Evolutionary conservation across 495 filamentous ascomycete species (phyloP), one percentile per base, ranked within the genome.

Genomic region (Penicillium manginii): DNA sequence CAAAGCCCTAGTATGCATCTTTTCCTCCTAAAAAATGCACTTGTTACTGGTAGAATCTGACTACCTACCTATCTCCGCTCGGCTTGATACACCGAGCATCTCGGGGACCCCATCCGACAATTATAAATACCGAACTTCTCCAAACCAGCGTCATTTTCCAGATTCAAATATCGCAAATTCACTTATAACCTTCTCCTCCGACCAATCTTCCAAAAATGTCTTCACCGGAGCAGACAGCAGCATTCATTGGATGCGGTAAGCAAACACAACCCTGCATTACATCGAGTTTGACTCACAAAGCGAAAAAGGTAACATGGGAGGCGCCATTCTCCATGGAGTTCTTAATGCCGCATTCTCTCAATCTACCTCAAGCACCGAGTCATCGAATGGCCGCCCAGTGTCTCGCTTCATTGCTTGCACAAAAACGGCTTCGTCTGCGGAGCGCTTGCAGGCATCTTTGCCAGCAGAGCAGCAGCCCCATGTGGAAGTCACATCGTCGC

Each of bases 231-330:
- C 54, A 58, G 31, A 58, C 59, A n/a, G 54, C 70, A 21, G 70
- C 62, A 19, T 70, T 73, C 50, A 61, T 73, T 49, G 68, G 70
- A 55, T 71, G 70, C 57, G 70, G 70, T 71, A 64, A 23, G 29
- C 23, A 29, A 23, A 39, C 18, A 17, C 7, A 40, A n/a, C 17
- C 22, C 51, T 21, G 22, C 48, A n/a, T 18, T 14, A 17, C 22
- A 52, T 59, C 54, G 45, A 14, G 31, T 40, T 52, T 43, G 26
- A 57, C 58, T 58, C 21, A 59, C 22, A 46, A 45, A 18, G 4
- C 5, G 22, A 26, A 10, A 21, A 56, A 76, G 73, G 73, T 56
- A 76, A 74, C 56, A 74, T 76, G 72, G 73, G 72, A 54, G 70
- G 72, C 22, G 70, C 73, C 45, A 73, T 76, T 33, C 66, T 76